Conservation (phyloP, 2,329 filamentous ascomycete species). For the Ophiostoma sp. region DNA sequence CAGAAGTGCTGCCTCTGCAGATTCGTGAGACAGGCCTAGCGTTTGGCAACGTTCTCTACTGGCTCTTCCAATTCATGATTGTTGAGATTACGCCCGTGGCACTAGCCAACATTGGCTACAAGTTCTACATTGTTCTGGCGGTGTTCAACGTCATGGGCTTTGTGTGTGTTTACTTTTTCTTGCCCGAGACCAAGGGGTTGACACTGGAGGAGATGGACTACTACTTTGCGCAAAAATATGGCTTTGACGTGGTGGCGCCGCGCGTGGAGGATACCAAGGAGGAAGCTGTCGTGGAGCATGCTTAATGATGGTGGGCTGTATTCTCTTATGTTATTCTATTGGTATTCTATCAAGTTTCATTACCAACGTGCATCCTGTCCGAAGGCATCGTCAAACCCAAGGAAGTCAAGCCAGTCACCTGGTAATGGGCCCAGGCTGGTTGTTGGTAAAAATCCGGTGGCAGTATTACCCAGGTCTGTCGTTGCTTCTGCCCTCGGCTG, state of each 20-base stretch:
- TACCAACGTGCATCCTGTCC: background rate
- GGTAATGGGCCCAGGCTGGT: background rate
- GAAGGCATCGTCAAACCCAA: background rate
- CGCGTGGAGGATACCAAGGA: background rate
- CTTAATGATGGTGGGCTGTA: background rate
- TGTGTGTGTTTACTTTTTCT: background rate
- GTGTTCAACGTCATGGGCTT: background rate
- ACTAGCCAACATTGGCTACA: slow-evolving; percentile 30
- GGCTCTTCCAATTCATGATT: slow-evolving; percentile 29
- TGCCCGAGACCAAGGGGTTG: slow-evolving; percentile 18
- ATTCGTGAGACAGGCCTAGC: slow-evolving; percentile 54
- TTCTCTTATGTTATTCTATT: too few relatives aligned
- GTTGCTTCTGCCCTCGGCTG: background rate
- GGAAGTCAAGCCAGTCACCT: background rate
- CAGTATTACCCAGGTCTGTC: background rate
- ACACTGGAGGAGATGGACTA: slow-evolving; percentile 20
- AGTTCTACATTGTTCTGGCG: slow-evolving; percentile 20
- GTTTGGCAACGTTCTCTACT: slow-evolving; percentile 60
- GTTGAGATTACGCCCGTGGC: slow-evolving; percentile 52
- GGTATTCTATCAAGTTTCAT: too few relatives aligned
- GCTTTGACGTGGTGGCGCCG: background rate
- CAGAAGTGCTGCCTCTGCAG: slow-evolving; percentile 71
- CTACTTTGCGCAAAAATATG: slow-evolving; percentile 40
- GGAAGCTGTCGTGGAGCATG: background rate
- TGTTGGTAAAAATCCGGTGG: background rate